phyloP scores from a whole-genome alignment of 441 rosid genomes.

The Gossypium gossypioides region DNA sequence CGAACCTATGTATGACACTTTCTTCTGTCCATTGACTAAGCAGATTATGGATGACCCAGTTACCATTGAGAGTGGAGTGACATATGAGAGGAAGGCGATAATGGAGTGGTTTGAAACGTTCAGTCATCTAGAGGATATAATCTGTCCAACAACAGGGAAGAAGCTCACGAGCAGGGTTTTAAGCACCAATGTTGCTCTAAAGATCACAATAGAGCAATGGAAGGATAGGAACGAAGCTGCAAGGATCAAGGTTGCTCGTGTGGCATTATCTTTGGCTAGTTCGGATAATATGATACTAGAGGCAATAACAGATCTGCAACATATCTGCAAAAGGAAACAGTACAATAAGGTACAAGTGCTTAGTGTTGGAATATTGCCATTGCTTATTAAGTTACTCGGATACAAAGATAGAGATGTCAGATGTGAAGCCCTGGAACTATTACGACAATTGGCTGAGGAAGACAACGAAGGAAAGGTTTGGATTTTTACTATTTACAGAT shows the following conservation, averaged over 20 bases:
- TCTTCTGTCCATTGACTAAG: slow-evolving; percentile 75
- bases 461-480: slow-evolving; percentile 57
- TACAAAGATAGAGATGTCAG: slow-evolving; percentile 49
- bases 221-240: slow-evolving; percentile 59
- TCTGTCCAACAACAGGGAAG: slow-evolving; percentile 52
- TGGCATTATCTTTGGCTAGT: slow-evolving; percentile 67
- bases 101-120: slow-evolving; percentile 48
- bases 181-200: slow-evolving; percentile 46
- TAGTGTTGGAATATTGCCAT: slow-evolving; percentile 49
- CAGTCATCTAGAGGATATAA: slow-evolving; percentile 31
- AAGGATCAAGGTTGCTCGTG: slow-evolving; percentile 56
- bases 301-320: slow-evolving; percentile 55
- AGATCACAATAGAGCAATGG: slow-evolving; percentile 74
- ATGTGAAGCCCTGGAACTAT: slow-evolving; percentile 46
- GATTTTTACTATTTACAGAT: slow-evolving; percentile 5
- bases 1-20: slow-evolving; percentile 66
- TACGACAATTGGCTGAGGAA: slow-evolving; percentile 43
- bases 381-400: slow-evolving; percentile 39
- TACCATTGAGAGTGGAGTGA: slow-evolving; percentile 62
- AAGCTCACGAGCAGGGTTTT: slow-evolving; percentile 33
- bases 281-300: slow-evolving; percentile 59
- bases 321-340: slow-evolving; percentile 43
- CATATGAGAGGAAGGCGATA: slow-evolving; percentile 66
- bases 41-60: slow-evolving; percentile 85
- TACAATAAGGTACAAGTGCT: slow-evolving; percentile 42